Evolutionary conservation across 352 stramenopile species (phyloP).

Genomic region (Phytophthora meadii): DNA sequence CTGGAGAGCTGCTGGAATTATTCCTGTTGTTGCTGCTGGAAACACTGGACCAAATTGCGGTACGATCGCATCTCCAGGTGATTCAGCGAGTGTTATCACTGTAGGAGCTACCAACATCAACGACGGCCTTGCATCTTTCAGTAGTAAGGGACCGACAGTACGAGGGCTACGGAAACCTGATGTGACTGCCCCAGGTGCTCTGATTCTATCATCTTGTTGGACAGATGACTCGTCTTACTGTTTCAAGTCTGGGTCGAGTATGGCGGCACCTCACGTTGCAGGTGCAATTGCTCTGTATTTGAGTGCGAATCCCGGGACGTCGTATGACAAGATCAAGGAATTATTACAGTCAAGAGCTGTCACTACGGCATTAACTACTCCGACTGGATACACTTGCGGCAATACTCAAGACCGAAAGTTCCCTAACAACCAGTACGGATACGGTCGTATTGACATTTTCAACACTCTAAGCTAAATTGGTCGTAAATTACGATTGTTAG

Average conservation of each 20-base stretch:
- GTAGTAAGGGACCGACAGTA: conserved; percentile 61
- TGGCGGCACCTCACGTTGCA: conserved; percentile 68
- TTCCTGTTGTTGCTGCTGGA: conserved; percentile 61
- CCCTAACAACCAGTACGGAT: conserved; percentile 71
- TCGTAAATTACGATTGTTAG: neutral
- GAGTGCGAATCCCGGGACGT: conserved; percentile 40
- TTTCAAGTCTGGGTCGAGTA: conserved; percentile 71
- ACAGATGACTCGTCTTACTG: conserved; percentile 55
- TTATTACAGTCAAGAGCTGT: conserved; percentile 42
- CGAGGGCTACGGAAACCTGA: conserved; percentile 58
- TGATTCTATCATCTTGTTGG: conserved; percentile 59
- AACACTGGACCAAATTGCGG: conserved; percentile 61
- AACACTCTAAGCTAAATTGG: conserved; percentile 30
- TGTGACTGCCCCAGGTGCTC: conserved; percentile 51
- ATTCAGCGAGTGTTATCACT: conserved; percentile 64
- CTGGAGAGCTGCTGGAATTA: conserved; percentile 60
- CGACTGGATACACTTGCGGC: conserved; percentile 47
- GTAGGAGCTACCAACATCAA: conserved; percentile 65
- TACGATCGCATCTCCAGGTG: conserved; percentile 59
- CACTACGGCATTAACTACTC: conserved; percentile 33
- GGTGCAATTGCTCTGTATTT: conserved; percentile 65
- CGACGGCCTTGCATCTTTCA: conserved; percentile 52
- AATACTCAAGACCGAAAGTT: conserved; percentile 46
- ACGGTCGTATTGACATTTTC: conserved; percentile 56
- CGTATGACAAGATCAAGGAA: conserved; percentile 52